A percentile compares a stretch with the other conserved stretches of the same genome.
Conservation (phyloP, 257 asterid genomes). For the Gynochthodes officinalis region DNA sequence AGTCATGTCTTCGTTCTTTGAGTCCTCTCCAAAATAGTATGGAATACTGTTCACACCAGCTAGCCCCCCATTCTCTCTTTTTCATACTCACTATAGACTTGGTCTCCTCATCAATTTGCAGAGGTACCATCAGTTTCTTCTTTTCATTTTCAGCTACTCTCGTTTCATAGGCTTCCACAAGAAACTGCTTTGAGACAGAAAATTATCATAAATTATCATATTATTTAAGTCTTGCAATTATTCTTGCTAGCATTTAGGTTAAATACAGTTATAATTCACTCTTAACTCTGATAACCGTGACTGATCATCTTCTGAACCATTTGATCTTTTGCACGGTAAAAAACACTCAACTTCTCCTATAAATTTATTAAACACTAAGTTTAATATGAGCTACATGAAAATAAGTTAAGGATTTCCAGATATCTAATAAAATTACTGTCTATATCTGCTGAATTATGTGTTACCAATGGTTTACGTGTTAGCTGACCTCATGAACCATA, state of each 20-base stretch:
- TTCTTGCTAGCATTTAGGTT: not conserved
- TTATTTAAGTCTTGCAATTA: not conserved
- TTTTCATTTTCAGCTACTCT: slow-evolving; percentile 68
- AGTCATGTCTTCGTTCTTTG: slow-evolving; percentile 83
- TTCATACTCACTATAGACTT: slow-evolving; percentile 38
- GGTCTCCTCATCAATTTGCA: slow-evolving; percentile 52
- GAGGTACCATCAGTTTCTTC: slow-evolving; percentile 47
- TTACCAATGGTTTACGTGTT: not conserved
- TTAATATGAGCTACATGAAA: not conserved
- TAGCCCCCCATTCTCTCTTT: slow-evolving; percentile 89
- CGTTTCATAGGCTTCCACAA: slow-evolving; percentile 78
- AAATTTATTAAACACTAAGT: too few relatives aligned
- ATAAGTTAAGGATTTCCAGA: not conserved
- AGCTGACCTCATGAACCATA: slow-evolving; percentile 56
- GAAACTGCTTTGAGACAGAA: slow-evolving; percentile 50
- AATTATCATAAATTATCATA: not conserved
- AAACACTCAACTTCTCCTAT: not conserved
- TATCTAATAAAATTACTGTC: not conserved
- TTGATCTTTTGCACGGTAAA: not conserved
- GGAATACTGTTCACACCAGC: slow-evolving; percentile 84
- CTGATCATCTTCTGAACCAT: too few relatives aligned
- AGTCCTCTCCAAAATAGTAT: slow-evolving; percentile 77
- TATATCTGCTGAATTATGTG: not conserved
- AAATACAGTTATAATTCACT: too few relatives aligned
- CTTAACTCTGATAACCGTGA: too few relatives aligned